phyloP scores from a whole-genome alignment of 129 eudicot species.

The Ambrosia artemisiifolia region DNA sequence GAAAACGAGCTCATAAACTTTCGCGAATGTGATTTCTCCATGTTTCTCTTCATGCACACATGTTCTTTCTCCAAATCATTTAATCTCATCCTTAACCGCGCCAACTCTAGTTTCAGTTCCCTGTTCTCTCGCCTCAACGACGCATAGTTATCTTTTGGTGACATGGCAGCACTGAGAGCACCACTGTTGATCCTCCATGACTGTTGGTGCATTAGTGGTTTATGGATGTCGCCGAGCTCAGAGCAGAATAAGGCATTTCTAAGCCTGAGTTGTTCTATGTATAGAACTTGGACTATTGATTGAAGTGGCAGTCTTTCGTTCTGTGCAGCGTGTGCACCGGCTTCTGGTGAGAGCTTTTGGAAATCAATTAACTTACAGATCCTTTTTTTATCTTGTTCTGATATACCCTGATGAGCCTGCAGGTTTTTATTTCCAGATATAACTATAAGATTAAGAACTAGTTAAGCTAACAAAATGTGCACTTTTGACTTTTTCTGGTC shows the following conservation, averaged over 20 bases:
- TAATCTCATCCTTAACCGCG: conserved; percentile 83
- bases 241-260: conserved; percentile 64
- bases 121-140: conserved; percentile 89
- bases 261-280: conserved; percentile 80
- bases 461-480: background rate
- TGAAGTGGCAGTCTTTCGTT: conserved; percentile 97
- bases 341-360: conserved; percentile 92
- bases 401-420: conserved; percentile 86
- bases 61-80: conserved; percentile 96
- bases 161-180: conserved; percentile 94
- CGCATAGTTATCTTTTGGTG: conserved; percentile 92
- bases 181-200: conserved; percentile 96
- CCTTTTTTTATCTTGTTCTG: conserved; percentile 73
- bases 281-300: conserved; percentile 90
- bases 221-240: conserved; percentile 63
- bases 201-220: conserved; percentile 59
- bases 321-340: conserved; percentile 88
- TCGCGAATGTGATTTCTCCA: conserved; percentile 68
- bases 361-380: conserved; percentile 82
- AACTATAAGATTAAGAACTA: too few relatives aligned
- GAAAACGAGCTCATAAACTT: conserved; percentile 85
- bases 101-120: conserved; percentile 88
- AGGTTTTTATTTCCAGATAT: conserved; percentile 6
- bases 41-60: conserved; percentile 85
- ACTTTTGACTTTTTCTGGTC: conserved; percentile 1